Evolutionary conservation across 495 filamentous ascomycete species (phyloP).

Genomic region (Symbiotaphrina buchneri): DNA sequence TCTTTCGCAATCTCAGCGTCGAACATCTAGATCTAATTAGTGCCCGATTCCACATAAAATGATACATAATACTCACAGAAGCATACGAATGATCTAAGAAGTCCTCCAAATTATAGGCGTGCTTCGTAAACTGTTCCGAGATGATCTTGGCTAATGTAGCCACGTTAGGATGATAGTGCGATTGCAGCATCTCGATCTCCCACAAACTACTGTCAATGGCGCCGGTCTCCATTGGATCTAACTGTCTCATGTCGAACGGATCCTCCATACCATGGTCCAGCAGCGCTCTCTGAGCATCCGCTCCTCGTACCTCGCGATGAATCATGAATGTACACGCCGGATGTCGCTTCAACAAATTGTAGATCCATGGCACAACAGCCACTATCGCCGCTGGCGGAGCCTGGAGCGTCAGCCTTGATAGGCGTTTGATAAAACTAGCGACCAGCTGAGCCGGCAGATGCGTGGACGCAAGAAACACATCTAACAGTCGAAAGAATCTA

Average conservation of each 20-base stretch:
- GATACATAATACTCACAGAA: conserved; percentile 31
- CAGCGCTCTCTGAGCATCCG: conserved; percentile 27
- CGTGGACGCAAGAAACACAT: conserved; percentile 78
- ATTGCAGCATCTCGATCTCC: conserved; percentile 78
- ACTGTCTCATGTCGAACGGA: conserved; percentile 50
- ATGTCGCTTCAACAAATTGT: conserved; percentile 84
- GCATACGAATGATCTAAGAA: conserved; percentile 90
- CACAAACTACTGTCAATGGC: conserved; percentile 88
- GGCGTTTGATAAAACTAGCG: conserved; percentile 85
- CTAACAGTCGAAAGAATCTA: conserved; percentile 76
- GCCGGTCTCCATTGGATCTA: conserved; percentile 61
- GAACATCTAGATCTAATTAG: conserved; percentile 30
- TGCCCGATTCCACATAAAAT: neutral
- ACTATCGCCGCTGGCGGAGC: conserved; percentile 80
- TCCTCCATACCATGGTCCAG: conserved; percentile 52
- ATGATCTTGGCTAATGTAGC: conserved; percentile 86
- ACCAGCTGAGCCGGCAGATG: conserved; percentile 82
- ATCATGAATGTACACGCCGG: conserved; percentile 89
- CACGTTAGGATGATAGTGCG: conserved; percentile 94
- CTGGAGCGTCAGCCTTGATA: conserved; percentile 58
- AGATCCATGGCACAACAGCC: conserved; percentile 72
- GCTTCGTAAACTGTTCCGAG: conserved; percentile 93
- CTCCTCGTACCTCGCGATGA: conserved; percentile 45
- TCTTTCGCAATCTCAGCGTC: conserved; percentile 62
- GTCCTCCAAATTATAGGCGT: conserved; percentile 77